Percentiles rank a stretch among this genome's conserved stretches.
phyloP scores from a whole-genome alignment of 495 filamentous ascomycete genomes.

The Penicillium goetzii region DNA sequence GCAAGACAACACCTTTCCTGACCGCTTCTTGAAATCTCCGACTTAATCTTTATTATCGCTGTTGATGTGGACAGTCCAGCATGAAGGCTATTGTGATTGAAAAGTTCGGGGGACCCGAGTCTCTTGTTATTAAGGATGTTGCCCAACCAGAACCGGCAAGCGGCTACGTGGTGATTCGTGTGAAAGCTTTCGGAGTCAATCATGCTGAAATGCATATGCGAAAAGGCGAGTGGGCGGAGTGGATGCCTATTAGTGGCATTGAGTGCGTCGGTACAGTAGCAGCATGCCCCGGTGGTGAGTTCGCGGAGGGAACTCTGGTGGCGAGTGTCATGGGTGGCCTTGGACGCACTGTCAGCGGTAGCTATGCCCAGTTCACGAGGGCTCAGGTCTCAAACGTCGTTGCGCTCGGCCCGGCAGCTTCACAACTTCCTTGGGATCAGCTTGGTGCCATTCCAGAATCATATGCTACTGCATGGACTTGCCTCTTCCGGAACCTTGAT shows the following conservation, averaged over 20 bases:
- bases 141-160: conserved; percentile 34
- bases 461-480: conserved; percentile 51
- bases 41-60: neutral
- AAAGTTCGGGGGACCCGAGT: conserved; percentile 44
- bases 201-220: conserved; percentile 58
- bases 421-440: conserved; percentile 39
- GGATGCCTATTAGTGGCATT: conserved; percentile 46
- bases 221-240: conserved; percentile 54
- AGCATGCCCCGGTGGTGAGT: conserved; percentile 39
- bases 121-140: conserved; percentile 36
- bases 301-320: conserved; percentile 40
- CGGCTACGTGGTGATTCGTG: conserved; percentile 43
- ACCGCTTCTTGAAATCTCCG: neutral
- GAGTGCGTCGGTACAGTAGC: conserved; percentile 52
- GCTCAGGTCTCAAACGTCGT: conserved; percentile 42
- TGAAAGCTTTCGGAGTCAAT: conserved; percentile 54
- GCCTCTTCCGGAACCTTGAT: conserved; percentile 43
- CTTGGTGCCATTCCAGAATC: conserved; percentile 50
- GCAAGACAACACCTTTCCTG: neutral
- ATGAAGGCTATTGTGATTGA: conserved; percentile 52
- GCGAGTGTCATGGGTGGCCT: conserved; percentile 50
- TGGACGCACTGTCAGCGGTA: conserved; percentile 42
- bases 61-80: neutral
- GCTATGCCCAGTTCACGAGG: conserved; percentile 47
- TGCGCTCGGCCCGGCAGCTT: conserved; percentile 28